phyloP scores from a whole-genome alignment of 129 eudicot species.

The Logfia minima region DNA sequence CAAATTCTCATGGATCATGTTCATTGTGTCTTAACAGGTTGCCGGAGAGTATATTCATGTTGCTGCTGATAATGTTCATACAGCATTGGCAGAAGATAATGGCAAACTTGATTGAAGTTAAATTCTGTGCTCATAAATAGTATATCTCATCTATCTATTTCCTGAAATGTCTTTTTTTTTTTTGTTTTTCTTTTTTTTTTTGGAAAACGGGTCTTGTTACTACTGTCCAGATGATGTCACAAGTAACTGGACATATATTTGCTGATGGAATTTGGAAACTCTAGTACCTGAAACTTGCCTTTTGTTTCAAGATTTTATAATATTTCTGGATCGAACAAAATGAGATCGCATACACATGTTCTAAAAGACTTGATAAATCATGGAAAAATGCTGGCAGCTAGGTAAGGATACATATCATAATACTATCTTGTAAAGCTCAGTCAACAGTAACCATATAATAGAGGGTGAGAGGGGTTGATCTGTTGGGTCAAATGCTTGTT shows the following conservation, averaged over 20 bases:
- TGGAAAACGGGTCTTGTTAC: neutral
- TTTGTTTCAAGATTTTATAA: too few relatives aligned
- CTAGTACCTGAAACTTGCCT: neutral
- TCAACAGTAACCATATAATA: too few relatives aligned
- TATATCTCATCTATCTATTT: neutral
- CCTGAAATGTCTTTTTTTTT: neutral
- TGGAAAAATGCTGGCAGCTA: too few relatives aligned
- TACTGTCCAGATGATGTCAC: neutral
- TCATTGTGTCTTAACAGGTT: slow-evolving; percentile 26
- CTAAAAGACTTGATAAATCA: too few relatives aligned
- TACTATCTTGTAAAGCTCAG: too few relatives aligned
- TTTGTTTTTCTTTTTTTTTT: neutral
- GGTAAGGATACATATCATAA: too few relatives aligned
- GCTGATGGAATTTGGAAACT: neutral
- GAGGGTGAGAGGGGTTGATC: too few relatives aligned
- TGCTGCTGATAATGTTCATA: slow-evolving; percentile 21
- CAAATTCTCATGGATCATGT: neutral
- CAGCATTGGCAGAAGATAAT: slow-evolving; percentile 29
- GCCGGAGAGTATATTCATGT: slow-evolving; percentile 24
- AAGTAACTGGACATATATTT: neutral
- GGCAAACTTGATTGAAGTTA: slow-evolving; percentile 34
- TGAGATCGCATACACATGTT: too few relatives aligned
- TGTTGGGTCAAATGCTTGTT: too few relatives aligned
- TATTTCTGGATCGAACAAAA: too few relatives aligned
- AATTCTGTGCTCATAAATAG: neutral